Evolutionary conservation across 345 rosid species (phyloP), one percentile per base, ranked within the genome.

Genomic region (Eucalyptus guilfoylei): DNA sequence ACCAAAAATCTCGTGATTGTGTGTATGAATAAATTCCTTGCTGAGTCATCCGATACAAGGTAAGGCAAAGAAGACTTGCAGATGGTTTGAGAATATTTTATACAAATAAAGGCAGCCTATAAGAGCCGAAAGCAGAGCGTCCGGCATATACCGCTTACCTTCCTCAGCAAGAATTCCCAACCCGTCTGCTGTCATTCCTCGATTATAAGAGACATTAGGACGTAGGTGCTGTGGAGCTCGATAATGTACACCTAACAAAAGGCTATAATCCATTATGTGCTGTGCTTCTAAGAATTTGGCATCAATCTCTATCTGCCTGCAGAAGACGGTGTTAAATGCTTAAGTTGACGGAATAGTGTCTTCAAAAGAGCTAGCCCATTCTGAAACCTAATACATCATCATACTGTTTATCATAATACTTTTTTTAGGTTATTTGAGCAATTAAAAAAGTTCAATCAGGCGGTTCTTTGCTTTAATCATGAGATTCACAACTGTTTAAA

Each of bases 191-290:
- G 90, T 90, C 86, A 89, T 88, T 83, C 93, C 93, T 87, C 45
- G 94, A 88, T 90, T 89, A 90, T 93, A 93, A 87, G 93, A 92
- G 91, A 88, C 85, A 16, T 88, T 92, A 86, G 98, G 87, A 54
- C 91, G 94, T 88, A 98, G 91, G 92, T 95, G 97, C 90, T 95
- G 98, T 19, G 99, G 99, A 90, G 99, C 99, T 92, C 99, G 96
- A 90, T 95, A 97, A 93, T 97, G 99, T 69, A 98, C 99, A 89
- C 99, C 99, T 55, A 98, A 92, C 91, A 98, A 92, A 94, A 98
- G 99, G 92, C 99, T 98, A 89, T 98, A 98, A 94, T 98, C 99
- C 99, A 98, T 98, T 87, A 98, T 97, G 92, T 90, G 93, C 91
- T 97, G 96, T 60, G 90, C 94, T 94, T 97, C 98, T 92, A 98